Conservation (phyloP, 2,329 filamentous ascomycete species). For the Uncinocarpus reesii region DNA sequence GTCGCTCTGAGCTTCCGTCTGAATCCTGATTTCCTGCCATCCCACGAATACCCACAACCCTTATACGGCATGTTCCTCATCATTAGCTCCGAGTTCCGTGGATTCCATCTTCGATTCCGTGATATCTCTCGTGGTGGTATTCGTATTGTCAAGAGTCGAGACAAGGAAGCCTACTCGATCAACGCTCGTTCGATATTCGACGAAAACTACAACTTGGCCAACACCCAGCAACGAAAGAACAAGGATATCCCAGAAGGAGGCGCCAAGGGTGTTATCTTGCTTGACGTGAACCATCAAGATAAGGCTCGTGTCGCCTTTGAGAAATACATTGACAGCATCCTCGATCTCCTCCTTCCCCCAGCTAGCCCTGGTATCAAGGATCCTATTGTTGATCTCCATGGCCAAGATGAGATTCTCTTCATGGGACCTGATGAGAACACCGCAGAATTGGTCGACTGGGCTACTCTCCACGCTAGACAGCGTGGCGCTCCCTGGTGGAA, state of each 20-base stretch:
- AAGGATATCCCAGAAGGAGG: conserved; percentile 98
- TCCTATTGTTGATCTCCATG: conserved; percentile 88
- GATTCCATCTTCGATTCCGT: conserved; percentile 94
- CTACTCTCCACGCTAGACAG: conserved; percentile 81
- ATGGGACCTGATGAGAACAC: conserved; percentile 99
- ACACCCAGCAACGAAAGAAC: conserved; percentile 98
- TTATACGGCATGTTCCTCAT: conserved; percentile 98
- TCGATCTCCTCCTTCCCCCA: conserved; percentile 84
- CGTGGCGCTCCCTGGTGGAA: conserved; percentile 98
- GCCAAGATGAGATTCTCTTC: conserved; percentile 93
- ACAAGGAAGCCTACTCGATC: conserved; percentile 89
- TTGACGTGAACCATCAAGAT: conserved; percentile 89
- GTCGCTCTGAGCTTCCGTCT: conserved; percentile 94
- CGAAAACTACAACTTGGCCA: conserved; percentile 96
- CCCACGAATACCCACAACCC: conserved; percentile 83
- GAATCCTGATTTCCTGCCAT: conserved; percentile 68
- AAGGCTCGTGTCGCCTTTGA: conserved; percentile 88
- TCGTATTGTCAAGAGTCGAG: conserved; percentile 95
- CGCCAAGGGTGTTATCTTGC: conserved; percentile 91
- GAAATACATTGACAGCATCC: conserved; percentile 98
- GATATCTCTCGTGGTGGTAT: conserved; percentile 96
- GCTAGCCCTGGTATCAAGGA: conserved; percentile 96
- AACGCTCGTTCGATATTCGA: conserved; percentile 95
- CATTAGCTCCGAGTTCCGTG: conserved; percentile 90
- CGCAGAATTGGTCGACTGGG: conserved; percentile 93